A percentile compares a stretch with the other conserved stretches of the same genome.
Evolutionary conservation across 176 grass and related monocot genomes (phyloP).

Genomic region (Eleusine coracana): DNA sequence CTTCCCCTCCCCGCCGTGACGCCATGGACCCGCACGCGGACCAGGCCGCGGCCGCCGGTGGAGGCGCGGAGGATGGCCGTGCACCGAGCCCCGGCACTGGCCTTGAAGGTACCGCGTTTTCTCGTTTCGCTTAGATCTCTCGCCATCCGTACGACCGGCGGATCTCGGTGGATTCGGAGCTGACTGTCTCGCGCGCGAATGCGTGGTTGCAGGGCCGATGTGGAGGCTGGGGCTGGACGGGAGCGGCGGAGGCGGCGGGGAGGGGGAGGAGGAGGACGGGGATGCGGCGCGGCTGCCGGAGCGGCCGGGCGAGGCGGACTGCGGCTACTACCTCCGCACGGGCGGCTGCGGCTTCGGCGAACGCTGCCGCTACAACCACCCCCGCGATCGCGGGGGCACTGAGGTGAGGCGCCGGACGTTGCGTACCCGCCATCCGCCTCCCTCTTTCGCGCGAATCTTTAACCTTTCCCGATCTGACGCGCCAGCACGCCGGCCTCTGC

Average conservation of each 20-base stretch:
- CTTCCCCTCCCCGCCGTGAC: conserved; percentile 21
- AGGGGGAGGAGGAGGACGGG: neutral
- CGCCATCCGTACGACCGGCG: conserved; percentile 21
- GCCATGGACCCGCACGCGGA: conserved; percentile 34
- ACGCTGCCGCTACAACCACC: conserved; percentile 95
- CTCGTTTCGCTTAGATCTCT: conserved; percentile 16
- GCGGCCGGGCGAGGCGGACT: conserved; percentile 79
- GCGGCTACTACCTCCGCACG: conserved; percentile 83
- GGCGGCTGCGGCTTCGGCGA: conserved; percentile 88
- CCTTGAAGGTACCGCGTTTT: conserved; percentile 58
- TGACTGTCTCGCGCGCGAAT: conserved; percentile 27
- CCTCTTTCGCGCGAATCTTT: neutral
- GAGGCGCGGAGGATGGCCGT: conserved; percentile 15
- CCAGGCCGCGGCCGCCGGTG: conserved; percentile 3
- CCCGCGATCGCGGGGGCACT: conserved; percentile 61
- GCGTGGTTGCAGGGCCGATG: conserved; percentile 68
- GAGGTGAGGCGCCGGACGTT: conserved; percentile 43
- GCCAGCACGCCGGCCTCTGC: neutral
- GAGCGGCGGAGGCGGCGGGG: conserved; percentile 19
- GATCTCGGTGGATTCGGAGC: conserved; percentile 25
- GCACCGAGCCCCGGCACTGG: conserved; percentile 48
- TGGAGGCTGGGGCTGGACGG: conserved; percentile 72
- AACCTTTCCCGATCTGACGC: conserved; percentile 32
- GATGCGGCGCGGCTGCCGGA: conserved; percentile 62
- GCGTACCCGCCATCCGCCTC: neutral